Evolutionary conservation across 225 moss, liverwort and hornwort genomes (phyloP).

Genomic region (Ulota crispa): DNA sequence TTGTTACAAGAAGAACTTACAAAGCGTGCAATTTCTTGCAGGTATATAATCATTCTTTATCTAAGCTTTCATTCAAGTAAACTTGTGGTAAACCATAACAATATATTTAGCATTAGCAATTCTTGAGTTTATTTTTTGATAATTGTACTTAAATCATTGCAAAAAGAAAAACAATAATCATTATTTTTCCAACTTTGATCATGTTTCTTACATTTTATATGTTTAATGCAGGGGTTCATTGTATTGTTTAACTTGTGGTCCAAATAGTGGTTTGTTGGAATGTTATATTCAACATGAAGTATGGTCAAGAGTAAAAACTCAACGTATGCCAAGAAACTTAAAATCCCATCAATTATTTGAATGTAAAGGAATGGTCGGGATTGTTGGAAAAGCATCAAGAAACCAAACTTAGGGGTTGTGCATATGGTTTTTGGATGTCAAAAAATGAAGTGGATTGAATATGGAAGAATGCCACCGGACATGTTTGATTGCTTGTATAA

Average conservation of each 20-base stretch:
- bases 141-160: not conserved
- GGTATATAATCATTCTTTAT: not conserved
- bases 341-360: slow-evolving; percentile 62
- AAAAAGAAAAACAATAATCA: not conserved
- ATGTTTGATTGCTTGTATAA: slow-evolving; percentile 65
- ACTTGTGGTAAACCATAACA: not conserved
- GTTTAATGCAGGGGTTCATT: slow-evolving; percentile 29
- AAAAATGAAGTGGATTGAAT: slow-evolving; percentile 65
- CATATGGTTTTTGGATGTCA: slow-evolving; percentile 54
- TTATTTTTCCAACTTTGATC: not conserved
- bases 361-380: slow-evolving; percentile 60
- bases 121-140: not conserved
- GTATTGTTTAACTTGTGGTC: slow-evolving; percentile 59
- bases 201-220: not conserved
- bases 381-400: slow-evolving; percentile 64
- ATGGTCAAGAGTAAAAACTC: slow-evolving; percentile 58
- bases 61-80: accelerated
- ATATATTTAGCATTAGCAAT: not conserved
- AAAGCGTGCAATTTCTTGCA: slow-evolving; percentile 54
- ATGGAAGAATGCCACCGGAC: slow-evolving; percentile 61
- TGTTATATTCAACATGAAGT: slow-evolving; percentile 50
- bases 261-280: slow-evolving; percentile 54
- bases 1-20: slow-evolving; percentile 59
- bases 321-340: slow-evolving; percentile 64
- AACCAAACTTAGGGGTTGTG: slow-evolving; percentile 53